Conservation (phyloP, 83 land plant species). For the Larix sibirica region DNA sequence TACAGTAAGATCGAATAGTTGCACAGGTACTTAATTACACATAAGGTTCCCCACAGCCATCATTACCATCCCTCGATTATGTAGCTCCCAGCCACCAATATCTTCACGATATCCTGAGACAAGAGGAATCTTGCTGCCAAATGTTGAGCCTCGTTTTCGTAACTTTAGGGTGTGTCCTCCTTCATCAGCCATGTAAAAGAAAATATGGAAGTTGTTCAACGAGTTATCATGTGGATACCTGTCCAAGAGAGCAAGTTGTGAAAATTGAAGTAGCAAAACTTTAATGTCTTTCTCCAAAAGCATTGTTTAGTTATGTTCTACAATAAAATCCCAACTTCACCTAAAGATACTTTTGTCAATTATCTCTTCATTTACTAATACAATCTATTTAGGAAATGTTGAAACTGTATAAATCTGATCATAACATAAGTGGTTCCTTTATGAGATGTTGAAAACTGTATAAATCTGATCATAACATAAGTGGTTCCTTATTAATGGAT, state of each 20-base stretch:
- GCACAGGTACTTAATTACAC: no score
- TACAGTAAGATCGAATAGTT: no score
- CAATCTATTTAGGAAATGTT: not conserved
- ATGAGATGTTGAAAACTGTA: no score
- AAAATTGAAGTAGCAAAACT: not conserved
- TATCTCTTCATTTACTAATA: not conserved
- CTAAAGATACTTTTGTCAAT: not conserved
- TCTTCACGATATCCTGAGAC: conserved; percentile 60
- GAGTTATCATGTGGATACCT: conserved; percentile 2
- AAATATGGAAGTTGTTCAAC: conserved; percentile 40
- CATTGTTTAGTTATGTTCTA: not conserved
- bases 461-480: not conserved
- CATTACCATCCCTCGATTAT: conserved; percentile 52
- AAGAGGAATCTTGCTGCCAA: conserved; percentile 28
- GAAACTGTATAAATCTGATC: not conserved
- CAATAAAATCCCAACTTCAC: not conserved
- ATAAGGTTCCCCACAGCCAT: no score
- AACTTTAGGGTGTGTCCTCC: conserved; percentile 50
- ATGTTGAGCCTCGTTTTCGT: conserved; percentile 21
- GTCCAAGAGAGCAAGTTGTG: not conserved
- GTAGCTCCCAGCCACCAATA: conserved; percentile 76
- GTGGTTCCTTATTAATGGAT: not conserved
- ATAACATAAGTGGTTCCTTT: not conserved
- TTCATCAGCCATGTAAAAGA: conserved; percentile 84
- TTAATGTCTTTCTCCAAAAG: not conserved